These are phyloP conservation scores for Botrytis byssoidea DNA, from an alignment of 2,329 filamentous ascomycete species.

Conservation along the genomic window DNA sequence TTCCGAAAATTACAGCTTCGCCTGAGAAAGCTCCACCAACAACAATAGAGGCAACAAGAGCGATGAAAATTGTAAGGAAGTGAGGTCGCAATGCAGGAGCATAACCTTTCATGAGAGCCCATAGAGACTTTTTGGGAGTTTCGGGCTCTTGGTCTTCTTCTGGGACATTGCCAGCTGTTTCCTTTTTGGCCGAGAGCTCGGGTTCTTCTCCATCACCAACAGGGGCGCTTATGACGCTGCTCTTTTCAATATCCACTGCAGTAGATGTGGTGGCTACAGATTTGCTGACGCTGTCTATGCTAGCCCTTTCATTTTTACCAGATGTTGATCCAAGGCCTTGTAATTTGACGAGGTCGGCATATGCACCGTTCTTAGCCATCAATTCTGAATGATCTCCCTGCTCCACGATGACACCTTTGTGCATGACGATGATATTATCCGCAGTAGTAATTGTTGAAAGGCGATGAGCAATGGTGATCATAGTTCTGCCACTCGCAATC, in stretches of 20 bases:
- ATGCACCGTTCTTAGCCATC: slow-evolving; percentile 61
- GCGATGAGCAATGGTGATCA: slow-evolving; percentile 81
- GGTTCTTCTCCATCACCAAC: slow-evolving; percentile 5
- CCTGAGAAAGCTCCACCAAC: slow-evolving; percentile 55
- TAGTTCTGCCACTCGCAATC: slow-evolving; percentile 77
- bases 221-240: neutral
- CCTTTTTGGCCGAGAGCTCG: slow-evolving; percentile 3
- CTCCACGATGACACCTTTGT: slow-evolving; percentile 71
- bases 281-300: slow-evolving; percentile 21
- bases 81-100: slow-evolving; percentile 22
- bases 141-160: slow-evolving; percentile 24
- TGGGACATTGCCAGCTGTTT: neutral
- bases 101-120: slow-evolving; percentile 23
- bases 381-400: slow-evolving; percentile 71
- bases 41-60: slow-evolving; percentile 48
- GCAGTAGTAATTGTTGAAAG: slow-evolving; percentile 88
- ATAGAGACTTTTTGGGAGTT: slow-evolving; percentile 26
- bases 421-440: slow-evolving; percentile 78
- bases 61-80: slow-evolving; percentile 35
- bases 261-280: slow-evolving; percentile 21
- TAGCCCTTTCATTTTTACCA: slow-evolving; percentile 27
- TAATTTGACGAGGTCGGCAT: slow-evolving; percentile 64
- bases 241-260: slow-evolving; percentile 23
- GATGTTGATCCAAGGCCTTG: slow-evolving; percentile 41
- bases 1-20: slow-evolving; percentile 56